These are phyloP conservation scores for Hypoxylon perforatum DNA, from an alignment of 495 filamentous ascomycete species.

Conservation along the genomic window DNA sequence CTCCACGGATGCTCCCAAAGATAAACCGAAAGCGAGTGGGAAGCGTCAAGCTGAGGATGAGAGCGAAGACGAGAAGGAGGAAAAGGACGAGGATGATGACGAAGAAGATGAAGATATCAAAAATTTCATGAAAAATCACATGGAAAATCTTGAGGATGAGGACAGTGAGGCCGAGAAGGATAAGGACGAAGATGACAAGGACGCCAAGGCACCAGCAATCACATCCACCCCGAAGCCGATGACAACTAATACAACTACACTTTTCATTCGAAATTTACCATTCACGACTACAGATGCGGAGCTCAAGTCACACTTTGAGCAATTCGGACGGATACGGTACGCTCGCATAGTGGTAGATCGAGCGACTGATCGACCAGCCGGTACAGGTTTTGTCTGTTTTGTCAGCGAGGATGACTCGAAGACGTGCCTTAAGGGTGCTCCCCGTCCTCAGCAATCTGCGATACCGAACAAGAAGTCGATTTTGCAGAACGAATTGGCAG, in stretches of 20 bases:
- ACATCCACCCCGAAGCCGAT: conserved; percentile 51
- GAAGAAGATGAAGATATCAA: conserved; percentile 54
- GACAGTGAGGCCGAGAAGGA: conserved; percentile 55
- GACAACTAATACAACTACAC: conserved; percentile 72
- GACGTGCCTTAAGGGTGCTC: conserved; percentile 77
- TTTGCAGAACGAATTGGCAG: conserved; percentile 81
- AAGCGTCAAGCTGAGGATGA: conserved; percentile 20
- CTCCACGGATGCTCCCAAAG: conserved; percentile 45
- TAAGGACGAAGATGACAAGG: conserved; percentile 47
- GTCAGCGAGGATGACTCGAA: conserved; percentile 77
- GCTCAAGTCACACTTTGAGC: conserved; percentile 82
- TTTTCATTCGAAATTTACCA: conserved; percentile 95
- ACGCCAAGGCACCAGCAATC: conserved; percentile 51
- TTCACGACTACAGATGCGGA: conserved; percentile 83
- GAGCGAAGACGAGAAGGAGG: conserved; percentile 44
- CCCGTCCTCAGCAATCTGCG: conserved; percentile 61
- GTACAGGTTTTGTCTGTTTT: conserved; percentile 96
- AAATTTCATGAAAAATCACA: conserved; percentile 57
- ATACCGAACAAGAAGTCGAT: conserved; percentile 74
- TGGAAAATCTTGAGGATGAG: conserved; percentile 62
- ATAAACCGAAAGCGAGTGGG: conserved; percentile 41
- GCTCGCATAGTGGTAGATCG: conserved; percentile 88
- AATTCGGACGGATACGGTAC: conserved; percentile 87
- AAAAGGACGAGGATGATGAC: conserved; percentile 49
- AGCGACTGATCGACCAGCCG: conserved; percentile 83